Base-by-base conservation (phyloP, 108 stramenopile species). In the Schizochytrium sp. region DNA sequence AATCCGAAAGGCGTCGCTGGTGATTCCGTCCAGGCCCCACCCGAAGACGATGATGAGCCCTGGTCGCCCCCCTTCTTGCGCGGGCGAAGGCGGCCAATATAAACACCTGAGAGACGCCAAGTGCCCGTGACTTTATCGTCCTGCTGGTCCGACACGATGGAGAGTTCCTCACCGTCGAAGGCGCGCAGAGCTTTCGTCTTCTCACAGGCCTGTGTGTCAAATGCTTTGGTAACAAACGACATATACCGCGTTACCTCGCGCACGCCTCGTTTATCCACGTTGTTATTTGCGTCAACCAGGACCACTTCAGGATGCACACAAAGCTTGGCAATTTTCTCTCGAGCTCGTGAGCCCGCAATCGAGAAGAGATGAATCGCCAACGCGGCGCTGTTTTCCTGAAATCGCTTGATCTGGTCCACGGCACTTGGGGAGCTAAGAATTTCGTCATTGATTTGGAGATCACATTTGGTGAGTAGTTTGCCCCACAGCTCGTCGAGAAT, bases 401-500 rank as follows among this genome's bases (percentile, higher is more conserved):
- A 42, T 13, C 76, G 76, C 40, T 83, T 83, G 3, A 83, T 83
- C 3, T 83, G 76, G 47, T 83, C 50, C 2, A 83, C 76, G 45
- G 76, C 76, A 7, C 38, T 38, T 13, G 47, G 76, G 28, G 47
- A 55, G 76, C 76, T 40, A n/a, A 55, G 1, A 53, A 83, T 83
- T 42, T 83, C 76, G 45, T 83, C 0, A 40, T 83, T 83, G 3
- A 83, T 83, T 42, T 83, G 76, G n/a, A 42, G 5, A 28, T 83
- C 28, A 40, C 76, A 83, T 53, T 83, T 83, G 50, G 76, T 55
- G 3, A 83, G 76, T 5, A 83, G 76, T 53, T 83, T 83, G 2
- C 53, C 76, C 76, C 76, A 83, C 38, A 83, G 76, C 76, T 83
- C 76, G 76, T 83, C 76, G 50, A 83, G 76, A 55, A 83, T 83